Evolutionary conservation across 108 stramenopile genomes (phyloP), one percentile per base, ranked within the genome.

Genomic region (Nitzschia inconspicua): DNA sequence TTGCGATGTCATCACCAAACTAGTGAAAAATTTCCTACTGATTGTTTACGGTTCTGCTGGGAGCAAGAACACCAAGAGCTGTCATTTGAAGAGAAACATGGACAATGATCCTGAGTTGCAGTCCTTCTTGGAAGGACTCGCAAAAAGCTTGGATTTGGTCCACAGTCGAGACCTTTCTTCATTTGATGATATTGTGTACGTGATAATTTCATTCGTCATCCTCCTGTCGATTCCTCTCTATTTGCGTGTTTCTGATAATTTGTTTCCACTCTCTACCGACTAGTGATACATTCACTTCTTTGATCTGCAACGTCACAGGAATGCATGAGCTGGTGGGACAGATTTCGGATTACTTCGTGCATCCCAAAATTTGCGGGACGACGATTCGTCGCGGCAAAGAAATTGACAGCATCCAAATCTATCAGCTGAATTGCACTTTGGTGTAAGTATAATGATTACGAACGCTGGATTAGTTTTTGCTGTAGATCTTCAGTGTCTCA

Each of bases 281-380:
- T n/a, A 57, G 56, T 19, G 24, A 57, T 41, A 34, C 41, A 13
- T 57, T 57, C n/a, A 39, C 28, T 13, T 25, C 35, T 57, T 11
- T 57, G 4, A 40, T 57, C 26, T 57, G 56, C 24, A 39, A 19
- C 5, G 56, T 57, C 23, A 57, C 56, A 22, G 56, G 37, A 8
- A 57, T 57, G 56, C 56, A 57, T 34, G 56, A 57, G 25, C 56
- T 40, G 10, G 56, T 57, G 16, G 56, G 56, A 14, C 56, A 57
- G 3, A 40, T 57, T 41, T 40, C 37, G 22, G 56, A 57, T 25
- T 57, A 57, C 39, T 25, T 40, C n/a, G 36, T 20, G 10, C 22
- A 57, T 25, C 56, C 56, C 39, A 37, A 7, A 22, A 40, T 57
- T 57, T 16, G 35, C 25, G 56, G 56, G 3, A 20, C 56, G 10